Evolutionary conservation across 257 asterid species (phyloP).

Genomic region (Plectranthus barbatus): DNA sequence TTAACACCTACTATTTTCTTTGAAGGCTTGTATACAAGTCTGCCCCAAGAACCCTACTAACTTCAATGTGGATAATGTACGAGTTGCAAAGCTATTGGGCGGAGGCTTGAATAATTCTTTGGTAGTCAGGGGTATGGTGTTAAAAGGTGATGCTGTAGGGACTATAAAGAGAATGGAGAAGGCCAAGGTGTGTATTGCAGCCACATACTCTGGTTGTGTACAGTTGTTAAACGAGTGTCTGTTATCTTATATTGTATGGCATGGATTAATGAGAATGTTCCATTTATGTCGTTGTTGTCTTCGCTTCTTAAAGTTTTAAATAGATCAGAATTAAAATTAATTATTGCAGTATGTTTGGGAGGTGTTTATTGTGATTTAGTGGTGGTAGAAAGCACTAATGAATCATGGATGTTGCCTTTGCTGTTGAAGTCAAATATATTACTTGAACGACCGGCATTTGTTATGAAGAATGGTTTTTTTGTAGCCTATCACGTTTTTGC

Average conservation of each 20-base stretch:
- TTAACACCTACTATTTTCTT: conserved; percentile 9
- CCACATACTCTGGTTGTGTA: neutral
- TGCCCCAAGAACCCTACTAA: conserved; percentile 89
- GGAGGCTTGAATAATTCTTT: conserved; percentile 75
- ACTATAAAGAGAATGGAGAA: conserved; percentile 77
- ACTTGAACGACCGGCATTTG: no score
- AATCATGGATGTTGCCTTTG: no score
- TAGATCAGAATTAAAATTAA: no score
- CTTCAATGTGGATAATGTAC: conserved; percentile 93
- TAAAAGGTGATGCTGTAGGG: conserved; percentile 84
- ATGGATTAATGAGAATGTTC: no score
- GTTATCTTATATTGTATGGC: neutral
- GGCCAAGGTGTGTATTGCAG: conserved; percentile 58
- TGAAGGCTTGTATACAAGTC: conserved; percentile 91
- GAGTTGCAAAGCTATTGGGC: conserved; percentile 91
- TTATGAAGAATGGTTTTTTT: neutral
- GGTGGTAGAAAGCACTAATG: no score
- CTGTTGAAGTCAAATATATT: no score
- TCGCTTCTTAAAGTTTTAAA: neutral
- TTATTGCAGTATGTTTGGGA: no score
- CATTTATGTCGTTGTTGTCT: no score
- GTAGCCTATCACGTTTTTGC: neutral
- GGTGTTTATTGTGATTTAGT: no score
- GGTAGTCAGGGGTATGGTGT: conserved; percentile 77
- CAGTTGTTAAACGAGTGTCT: neutral